phyloP scores from a whole-genome alignment of 2,329 filamentous ascomycete genomes.

The Penicillium sp. region DNA sequence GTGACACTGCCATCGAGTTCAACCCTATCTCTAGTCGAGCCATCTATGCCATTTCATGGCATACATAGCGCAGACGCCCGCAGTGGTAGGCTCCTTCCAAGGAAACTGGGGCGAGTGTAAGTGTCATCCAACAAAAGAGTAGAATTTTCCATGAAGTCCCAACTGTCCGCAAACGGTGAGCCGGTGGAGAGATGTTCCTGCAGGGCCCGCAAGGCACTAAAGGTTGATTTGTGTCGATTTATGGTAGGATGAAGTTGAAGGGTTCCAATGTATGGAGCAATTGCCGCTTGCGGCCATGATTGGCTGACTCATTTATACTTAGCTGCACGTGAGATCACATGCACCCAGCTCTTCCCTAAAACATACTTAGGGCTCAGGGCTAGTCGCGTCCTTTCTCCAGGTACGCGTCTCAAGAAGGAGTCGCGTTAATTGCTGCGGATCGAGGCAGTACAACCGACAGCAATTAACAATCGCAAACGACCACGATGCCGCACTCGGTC shows the following conservation, averaged over 20 bases:
- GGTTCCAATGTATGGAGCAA: background rate
- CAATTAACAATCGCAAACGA: no score
- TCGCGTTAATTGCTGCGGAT: slow-evolving; percentile 25
- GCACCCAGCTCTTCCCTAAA: background rate
- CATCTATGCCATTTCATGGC: background rate
- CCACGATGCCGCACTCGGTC: slow-evolving; percentile 45
- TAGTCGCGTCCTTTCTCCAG: slow-evolving; percentile 25
- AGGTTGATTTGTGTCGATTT: background rate
- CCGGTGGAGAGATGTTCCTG: slow-evolving; percentile 8
- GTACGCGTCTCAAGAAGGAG: slow-evolving; percentile 21
- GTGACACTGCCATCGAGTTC: background rate
- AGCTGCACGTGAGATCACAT: slow-evolving; percentile 6
- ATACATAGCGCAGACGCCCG: background rate
- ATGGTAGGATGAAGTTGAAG: background rate
- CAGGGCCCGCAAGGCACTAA: slow-evolving; percentile 12
- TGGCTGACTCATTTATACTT: slow-evolving; percentile 1
- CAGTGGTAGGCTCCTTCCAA: background rate
- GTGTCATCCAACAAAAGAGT: slow-evolving; percentile 18
- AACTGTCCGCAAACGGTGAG: slow-evolving; percentile 10
- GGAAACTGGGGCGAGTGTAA: slow-evolving; percentile 17
- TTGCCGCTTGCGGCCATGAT: slow-evolving; percentile 21
- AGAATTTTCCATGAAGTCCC: background rate
- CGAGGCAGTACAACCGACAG: background rate
- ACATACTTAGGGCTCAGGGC: slow-evolving; percentile 28
- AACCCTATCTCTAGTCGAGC: background rate